Base-by-base conservation (phyloP, 2,329 filamentous ascomycete species). In the Talaromyces rugulosus region DNA sequence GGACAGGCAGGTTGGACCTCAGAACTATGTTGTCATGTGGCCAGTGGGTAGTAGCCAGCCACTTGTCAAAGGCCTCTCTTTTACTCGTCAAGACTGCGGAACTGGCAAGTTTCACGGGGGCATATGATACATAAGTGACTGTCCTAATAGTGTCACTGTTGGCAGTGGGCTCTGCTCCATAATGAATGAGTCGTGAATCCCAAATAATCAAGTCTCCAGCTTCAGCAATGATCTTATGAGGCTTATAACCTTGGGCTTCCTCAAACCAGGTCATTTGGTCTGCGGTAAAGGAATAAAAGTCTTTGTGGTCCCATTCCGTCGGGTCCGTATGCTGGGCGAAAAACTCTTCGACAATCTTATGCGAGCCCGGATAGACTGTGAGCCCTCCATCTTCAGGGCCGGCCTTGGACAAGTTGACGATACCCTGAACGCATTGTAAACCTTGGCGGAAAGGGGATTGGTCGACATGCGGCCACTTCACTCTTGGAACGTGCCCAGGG, bases 111-210 rank as follows among this genome's bases (percentile, higher is more conserved):
- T 47, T 60, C 2, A 31, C 64, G 14, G 68, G 69, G 33, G 66
- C 65, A 59, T 67, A 70, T 11, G 64, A 62, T 4, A 65, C 63
- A 23, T 70, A 71, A 11, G 63, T 65, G 23, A 65, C 65, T 1
- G 66, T 68, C n/a, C 68, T 51, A 23, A 67, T 65, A 27, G 53
- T 12, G 11, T 58, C 58, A 42, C 68, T 67, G 2, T 8, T 16
- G 8, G 34, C 33, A 14, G 28, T 55, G 4, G 34, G 56, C 47
- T 54, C 56, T 33, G 33, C 30, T 55, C 28, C 58, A 44, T 62
- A 62, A 51, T 62, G 80, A 53, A 81, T 76, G 1, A 76, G 78
- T 7, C 80, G 69, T 8, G 74, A 75, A 64, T 80, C 78, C 79
- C 78, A 78, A 12, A 80, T 66, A 7, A 80, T 72, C 61, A 80